A percentile compares a stretch with the other conserved stretches of the same genome.
These are phyloP conservation scores for Hortaea werneckii DNA, from an alignment of 2,329 filamentous ascomycete species.

Conservation along the genomic window DNA sequence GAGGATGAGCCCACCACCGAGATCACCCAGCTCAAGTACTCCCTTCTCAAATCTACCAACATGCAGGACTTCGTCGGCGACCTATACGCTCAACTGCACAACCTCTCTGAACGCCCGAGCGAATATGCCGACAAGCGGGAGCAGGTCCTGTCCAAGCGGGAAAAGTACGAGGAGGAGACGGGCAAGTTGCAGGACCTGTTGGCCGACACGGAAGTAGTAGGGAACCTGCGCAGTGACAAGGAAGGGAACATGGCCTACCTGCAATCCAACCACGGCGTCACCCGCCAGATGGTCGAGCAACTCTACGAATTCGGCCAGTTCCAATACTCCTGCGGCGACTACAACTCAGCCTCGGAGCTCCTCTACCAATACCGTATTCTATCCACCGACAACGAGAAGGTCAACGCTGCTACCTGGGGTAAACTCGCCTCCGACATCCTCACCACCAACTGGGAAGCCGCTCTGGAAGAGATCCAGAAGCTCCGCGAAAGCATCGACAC, in stretches of 20 bases:
- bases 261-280: slow-evolving; percentile 93
- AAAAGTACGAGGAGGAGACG: slow-evolving; percentile 77
- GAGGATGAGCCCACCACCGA: slow-evolving; percentile 69
- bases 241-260: slow-evolving; percentile 96
- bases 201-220: slow-evolving; percentile 79
- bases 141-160: slow-evolving; percentile 72
- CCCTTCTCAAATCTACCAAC: slow-evolving; percentile 92
- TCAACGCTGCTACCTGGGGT: slow-evolving; percentile 90
- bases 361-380: slow-evolving; percentile 97
- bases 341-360: slow-evolving; percentile 77
- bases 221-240: slow-evolving; percentile 89
- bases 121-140: slow-evolving; percentile 86
- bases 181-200: slow-evolving; percentile 80
- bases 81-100: slow-evolving; percentile 81
- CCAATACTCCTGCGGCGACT: slow-evolving; percentile 95
- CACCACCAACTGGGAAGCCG: slow-evolving; percentile 86
- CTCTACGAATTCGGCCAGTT: slow-evolving; percentile 95
- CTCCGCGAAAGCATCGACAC: slow-evolving; percentile 88
- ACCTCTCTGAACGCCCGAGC: slow-evolving; percentile 63
- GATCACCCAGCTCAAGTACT: slow-evolving; percentile 78
- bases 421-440: slow-evolving; percentile 95
- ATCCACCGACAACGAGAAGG: slow-evolving; percentile 97
- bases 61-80: slow-evolving; percentile 97
- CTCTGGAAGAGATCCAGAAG: slow-evolving; percentile 82
- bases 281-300: slow-evolving; percentile 87